These are phyloP conservation scores for Blastobotrys americana DNA, from an alignment of 805 yeast genomes.

Conservation along the genomic window DNA sequence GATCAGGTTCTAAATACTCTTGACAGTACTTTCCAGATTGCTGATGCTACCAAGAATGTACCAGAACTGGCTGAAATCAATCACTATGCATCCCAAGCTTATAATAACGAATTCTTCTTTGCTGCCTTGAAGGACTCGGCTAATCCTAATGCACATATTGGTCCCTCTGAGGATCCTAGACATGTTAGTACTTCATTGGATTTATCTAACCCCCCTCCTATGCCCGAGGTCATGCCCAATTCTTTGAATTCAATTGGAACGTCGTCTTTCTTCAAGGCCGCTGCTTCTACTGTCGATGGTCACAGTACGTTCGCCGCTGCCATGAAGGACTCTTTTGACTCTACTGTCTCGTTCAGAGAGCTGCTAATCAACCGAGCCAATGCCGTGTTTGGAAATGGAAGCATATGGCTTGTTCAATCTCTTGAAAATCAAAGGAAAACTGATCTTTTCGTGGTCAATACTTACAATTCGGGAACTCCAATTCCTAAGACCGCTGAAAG, in stretches of 20 bases:
- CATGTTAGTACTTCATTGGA: conserved; percentile 21
- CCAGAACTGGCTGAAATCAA: conserved; percentile 16
- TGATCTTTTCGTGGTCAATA: conserved; percentile 62
- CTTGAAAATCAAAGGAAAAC: conserved; percentile 35
- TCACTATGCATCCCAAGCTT: conserved; percentile 72
- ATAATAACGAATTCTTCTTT: conserved; percentile 84
- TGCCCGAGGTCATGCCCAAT: conserved; percentile 5
- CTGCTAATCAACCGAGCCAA: conserved; percentile 63
- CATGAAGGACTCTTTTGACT: conserved; percentile 54
- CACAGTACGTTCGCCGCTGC: conserved; percentile 11
- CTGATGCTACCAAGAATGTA: conserved; percentile 13
- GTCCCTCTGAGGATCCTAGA: conserved; percentile 13
- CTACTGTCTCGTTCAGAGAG: conserved; percentile 68
- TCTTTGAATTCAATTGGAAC: conserved; percentile 32
- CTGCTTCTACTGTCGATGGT: conserved; percentile 3
- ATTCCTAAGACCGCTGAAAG: conserved; percentile 29
- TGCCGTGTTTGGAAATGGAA: conserved; percentile 84
- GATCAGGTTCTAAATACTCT: conserved; percentile 13
- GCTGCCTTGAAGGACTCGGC: conserved; percentile 18
- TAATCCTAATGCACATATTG: conserved; percentile 23
- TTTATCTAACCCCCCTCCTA: conserved; percentile 20
- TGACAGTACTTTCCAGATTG: conserved; percentile 13
- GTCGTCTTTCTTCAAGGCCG: conserved; percentile 21
- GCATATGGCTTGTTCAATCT: conserved; percentile 68
- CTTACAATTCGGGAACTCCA: conserved; percentile 89